Conservation (phyloP, 495 filamentous ascomycete genomes). For the Venustampulla echinocandica region DNA sequence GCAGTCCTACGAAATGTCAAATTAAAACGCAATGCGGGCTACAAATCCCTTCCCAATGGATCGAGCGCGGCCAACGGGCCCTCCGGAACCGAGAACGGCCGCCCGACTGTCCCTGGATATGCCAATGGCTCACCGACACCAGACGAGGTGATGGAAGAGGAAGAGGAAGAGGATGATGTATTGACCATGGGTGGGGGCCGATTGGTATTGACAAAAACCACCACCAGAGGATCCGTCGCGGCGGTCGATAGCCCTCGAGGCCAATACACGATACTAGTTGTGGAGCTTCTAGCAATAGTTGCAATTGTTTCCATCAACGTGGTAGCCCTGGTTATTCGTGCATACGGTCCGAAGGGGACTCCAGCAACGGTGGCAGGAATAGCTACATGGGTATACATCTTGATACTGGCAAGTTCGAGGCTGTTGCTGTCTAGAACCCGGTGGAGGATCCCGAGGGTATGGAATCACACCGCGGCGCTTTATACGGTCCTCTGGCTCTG, state of each 20-base stretch:
- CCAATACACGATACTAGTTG: conserved; percentile 54
- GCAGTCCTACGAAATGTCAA: conserved; percentile 37
- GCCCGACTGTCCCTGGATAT: not conserved
- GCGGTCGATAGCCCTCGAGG: conserved; percentile 69
- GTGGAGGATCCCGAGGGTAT: conserved; percentile 63
- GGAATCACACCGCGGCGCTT: conserved; percentile 88
- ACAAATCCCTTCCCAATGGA: conserved; percentile 38
- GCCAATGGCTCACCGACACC: not conserved
- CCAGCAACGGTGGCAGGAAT: conserved; percentile 58
- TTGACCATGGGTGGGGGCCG: conserved; percentile 49
- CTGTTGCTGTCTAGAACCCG: conserved; percentile 61
- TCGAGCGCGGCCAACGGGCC: conserved; percentile 7
- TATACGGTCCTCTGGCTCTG: conserved; percentile 81
- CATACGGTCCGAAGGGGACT: conserved; percentile 46
- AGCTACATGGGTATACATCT: conserved; percentile 70
- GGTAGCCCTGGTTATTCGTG: conserved; percentile 44
- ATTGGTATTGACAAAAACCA: conserved; percentile 53
- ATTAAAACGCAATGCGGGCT: conserved; percentile 39
- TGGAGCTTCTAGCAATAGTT: conserved; percentile 68
- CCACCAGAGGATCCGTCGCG: conserved; percentile 54
- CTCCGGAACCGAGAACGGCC: conserved; percentile 4
- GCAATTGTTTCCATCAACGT: conserved; percentile 62
- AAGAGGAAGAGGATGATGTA: conserved; percentile 56
- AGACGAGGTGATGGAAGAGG: conserved; percentile 10
- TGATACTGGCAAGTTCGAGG: conserved; percentile 64